Percentiles rank a stretch among this genome's conserved stretches.
These are phyloP conservation scores for Myrmaecium sp. DNA, from an alignment of 2,329 filamentous ascomycete species.

Conservation along the genomic window DNA sequence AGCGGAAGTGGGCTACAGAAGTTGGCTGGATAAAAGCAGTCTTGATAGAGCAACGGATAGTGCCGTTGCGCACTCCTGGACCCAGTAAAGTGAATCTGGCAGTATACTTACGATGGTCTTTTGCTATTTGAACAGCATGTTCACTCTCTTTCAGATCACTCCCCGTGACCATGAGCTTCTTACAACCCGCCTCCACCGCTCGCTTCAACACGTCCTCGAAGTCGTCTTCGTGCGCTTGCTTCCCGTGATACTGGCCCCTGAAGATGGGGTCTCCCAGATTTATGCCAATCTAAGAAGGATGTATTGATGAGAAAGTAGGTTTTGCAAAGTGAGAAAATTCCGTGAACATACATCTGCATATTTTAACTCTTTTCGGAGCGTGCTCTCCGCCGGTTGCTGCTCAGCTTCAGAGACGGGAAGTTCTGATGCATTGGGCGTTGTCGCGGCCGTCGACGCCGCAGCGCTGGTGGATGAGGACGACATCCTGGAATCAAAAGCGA, in stretches of 20 bases:
- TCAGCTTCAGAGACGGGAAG: too few relatives aligned
- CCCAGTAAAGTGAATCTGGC: not conserved
- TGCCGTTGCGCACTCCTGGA: too few relatives aligned
- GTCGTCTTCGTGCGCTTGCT: conserved; percentile 56
- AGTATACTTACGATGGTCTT: conserved; percentile 48
- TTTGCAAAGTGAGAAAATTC: conserved; percentile 3
- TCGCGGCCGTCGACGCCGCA: too few relatives aligned
- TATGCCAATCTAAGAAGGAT: conserved; percentile 58
- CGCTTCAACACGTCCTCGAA: conserved; percentile 61
- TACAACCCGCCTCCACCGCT: conserved; percentile 61
- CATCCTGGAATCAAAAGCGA: too few relatives aligned
- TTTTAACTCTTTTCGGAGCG: too few relatives aligned
- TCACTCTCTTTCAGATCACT: conserved; percentile 67
- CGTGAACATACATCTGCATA: conserved; percentile 28
- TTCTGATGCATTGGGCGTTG: too few relatives aligned
- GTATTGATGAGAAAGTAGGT: conserved; percentile 6
- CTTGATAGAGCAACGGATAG: not conserved
- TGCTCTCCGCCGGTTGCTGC: too few relatives aligned
- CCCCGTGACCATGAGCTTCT: conserved; percentile 84
- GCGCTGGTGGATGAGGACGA: too few relatives aligned
- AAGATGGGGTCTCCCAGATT: conserved; percentile 91
- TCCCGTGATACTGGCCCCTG: conserved; percentile 67
- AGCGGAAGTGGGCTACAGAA: not conserved
- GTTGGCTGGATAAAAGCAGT: not conserved
- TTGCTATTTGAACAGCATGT: conserved; percentile 56